Evolutionary conservation across 2,329 filamentous ascomycete species (phyloP).

Genomic region (Epichloe sylvatica): DNA sequence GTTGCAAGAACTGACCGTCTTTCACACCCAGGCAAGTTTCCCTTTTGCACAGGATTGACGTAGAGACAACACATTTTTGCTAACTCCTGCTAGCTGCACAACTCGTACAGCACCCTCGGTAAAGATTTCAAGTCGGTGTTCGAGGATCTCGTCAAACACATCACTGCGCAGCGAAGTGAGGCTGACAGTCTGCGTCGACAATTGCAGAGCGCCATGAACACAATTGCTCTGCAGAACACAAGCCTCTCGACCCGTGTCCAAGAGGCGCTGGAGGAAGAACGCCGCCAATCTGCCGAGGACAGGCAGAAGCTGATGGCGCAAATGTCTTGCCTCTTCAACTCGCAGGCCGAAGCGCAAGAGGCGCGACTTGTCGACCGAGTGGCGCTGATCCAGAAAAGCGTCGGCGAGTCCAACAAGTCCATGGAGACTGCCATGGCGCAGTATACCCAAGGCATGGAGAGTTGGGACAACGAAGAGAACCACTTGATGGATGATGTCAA

Average conservation of each 20-base stretch:
- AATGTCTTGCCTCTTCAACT: constrained; percentile 62
- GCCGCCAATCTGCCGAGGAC: constrained; percentile 56
- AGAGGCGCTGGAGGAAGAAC: constrained; percentile 61
- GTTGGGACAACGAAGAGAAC: constrained; percentile 57
- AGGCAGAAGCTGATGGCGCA: constrained; percentile 60
- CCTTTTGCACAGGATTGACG: neutral
- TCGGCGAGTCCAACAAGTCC: constrained; percentile 46
- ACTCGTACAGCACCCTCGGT: constrained; percentile 70
- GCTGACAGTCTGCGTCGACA: constrained; percentile 59
- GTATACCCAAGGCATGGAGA: constrained; percentile 59
- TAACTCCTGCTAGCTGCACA: constrained; percentile 46
- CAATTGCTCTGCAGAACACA: constrained; percentile 54
- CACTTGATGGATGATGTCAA: constrained; percentile 57
- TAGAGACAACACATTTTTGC: neutral
- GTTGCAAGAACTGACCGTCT: constrained; percentile 68
- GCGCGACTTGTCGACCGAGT: constrained; percentile 53
- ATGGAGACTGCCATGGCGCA: constrained; percentile 51
- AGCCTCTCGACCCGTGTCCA: constrained; percentile 53
- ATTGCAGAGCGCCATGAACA: constrained; percentile 54
- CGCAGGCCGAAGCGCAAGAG: constrained; percentile 61
- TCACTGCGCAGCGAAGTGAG: constrained; percentile 64
- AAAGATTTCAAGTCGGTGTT: constrained; percentile 79
- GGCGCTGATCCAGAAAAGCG: constrained; percentile 45
- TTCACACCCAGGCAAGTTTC: constrained; percentile 50
- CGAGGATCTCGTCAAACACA: constrained; percentile 61